These are phyloP conservation scores for Piper betle DNA, from an alignment of 164 flowering plant species.

Conservation along the genomic window DNA sequence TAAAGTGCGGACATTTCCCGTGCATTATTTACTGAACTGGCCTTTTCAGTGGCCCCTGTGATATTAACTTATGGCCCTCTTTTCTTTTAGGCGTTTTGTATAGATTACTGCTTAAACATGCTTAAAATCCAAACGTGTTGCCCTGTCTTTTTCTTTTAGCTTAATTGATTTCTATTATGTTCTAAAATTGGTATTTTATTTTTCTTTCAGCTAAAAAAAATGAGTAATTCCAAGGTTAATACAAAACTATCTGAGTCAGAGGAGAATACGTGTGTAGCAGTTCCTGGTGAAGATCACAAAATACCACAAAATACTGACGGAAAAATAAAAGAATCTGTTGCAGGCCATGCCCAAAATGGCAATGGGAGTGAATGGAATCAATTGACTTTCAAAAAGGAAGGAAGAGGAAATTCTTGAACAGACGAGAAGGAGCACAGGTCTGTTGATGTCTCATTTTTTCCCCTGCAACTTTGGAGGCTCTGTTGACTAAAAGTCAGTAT, in stretches of 20 bases:
- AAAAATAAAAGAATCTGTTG: neutral
- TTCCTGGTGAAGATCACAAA: neutral
- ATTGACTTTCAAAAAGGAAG: neutral
- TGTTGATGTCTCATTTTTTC: neutral
- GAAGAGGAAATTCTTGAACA: neutral
- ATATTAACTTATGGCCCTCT: neutral
- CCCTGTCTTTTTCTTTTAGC: neutral
- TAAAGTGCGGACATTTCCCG: too few relatives aligned
- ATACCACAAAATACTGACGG: neutral
- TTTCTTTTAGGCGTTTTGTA: too few relatives aligned
- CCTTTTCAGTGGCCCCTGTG: too few relatives aligned
- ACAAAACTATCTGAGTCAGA: neutral
- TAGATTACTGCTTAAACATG: neutral
- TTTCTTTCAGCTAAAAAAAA: neutral
- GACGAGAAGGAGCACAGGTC: neutral
- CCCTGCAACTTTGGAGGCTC: neutral
- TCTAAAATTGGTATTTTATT: too few relatives aligned
- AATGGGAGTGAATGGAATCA: neutral
- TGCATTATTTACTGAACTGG: neutral
- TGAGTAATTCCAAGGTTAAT: neutral
- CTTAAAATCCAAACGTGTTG: neutral
- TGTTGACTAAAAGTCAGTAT: neutral
- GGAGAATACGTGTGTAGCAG: neutral
- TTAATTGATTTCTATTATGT: neutral
- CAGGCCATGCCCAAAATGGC: neutral